Evolutionary conservation across 768 basidiomycete genomes (phyloP).

Genomic region (Rubroboletus satanas): DNA sequence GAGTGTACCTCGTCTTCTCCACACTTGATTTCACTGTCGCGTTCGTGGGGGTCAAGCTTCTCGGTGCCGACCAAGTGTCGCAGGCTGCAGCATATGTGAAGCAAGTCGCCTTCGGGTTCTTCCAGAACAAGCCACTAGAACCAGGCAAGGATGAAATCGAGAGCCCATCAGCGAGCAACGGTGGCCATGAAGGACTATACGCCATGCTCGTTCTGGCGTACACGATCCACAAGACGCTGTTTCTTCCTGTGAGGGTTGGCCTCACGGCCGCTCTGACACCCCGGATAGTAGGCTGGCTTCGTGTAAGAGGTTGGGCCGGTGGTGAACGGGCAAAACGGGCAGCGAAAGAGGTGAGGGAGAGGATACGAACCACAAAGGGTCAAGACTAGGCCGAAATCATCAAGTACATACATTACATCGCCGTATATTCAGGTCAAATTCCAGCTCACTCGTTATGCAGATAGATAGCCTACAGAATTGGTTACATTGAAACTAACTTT

Average conservation of each 20-base stretch:
- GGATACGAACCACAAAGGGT: slow-evolving; percentile 24
- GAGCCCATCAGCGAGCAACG: slow-evolving; percentile 27
- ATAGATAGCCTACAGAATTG: neutral
- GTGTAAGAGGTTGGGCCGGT: slow-evolving; percentile 78
- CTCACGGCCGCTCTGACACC: slow-evolving; percentile 86
- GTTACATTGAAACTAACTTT: neutral
- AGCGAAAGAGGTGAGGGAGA: slow-evolving; percentile 41
- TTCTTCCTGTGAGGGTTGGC: slow-evolving; percentile 85
- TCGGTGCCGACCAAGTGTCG: slow-evolving; percentile 89
- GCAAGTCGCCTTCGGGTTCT: slow-evolving; percentile 39
- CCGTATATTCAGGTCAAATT: slow-evolving; percentile 2
- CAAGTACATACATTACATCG: slow-evolving; percentile 9
- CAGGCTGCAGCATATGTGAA: slow-evolving; percentile 59
- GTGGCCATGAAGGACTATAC: slow-evolving; percentile 72
- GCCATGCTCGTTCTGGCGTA: slow-evolving; percentile 93
- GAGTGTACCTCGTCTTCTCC: slow-evolving; percentile 75
- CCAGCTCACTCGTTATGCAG: slow-evolving; percentile 1
- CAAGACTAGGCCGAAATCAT: slow-evolving; percentile 20
- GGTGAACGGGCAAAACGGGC: slow-evolving; percentile 66
- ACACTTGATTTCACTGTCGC: slow-evolving; percentile 80
- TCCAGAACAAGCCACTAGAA: slow-evolving; percentile 56
- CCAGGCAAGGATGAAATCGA: slow-evolving; percentile 67
- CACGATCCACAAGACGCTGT: slow-evolving; percentile 91
- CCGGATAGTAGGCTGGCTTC: slow-evolving; percentile 79
- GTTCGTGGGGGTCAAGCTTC: slow-evolving; percentile 77